phyloP scores from a whole-genome alignment of 768 basidiomycete genomes.

The Rhizopogon vulgaris region DNA sequence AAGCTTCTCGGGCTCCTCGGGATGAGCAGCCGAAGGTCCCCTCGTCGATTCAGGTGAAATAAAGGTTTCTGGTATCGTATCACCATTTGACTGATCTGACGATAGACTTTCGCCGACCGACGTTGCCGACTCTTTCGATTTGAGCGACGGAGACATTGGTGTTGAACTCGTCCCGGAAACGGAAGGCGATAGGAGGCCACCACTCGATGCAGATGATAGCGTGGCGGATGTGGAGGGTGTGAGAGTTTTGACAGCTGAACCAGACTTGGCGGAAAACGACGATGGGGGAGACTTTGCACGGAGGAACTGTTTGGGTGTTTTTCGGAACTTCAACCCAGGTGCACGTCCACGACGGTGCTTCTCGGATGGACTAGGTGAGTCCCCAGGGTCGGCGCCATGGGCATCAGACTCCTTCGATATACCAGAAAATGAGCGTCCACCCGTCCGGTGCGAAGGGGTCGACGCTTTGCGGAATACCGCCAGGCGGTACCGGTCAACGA shows the following conservation, averaged over 20 bases:
- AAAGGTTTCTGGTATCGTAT: conserved; percentile 22
- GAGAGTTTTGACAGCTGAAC: conserved; percentile 29
- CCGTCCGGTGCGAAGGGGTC: conserved; percentile 46
- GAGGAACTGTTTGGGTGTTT: conserved; percentile 67
- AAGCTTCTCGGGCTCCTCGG: conserved; percentile 48
- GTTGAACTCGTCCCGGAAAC: conserved; percentile 44
- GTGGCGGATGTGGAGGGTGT: conserved; percentile 37
- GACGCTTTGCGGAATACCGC: conserved; percentile 83
- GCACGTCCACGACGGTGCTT: conserved; percentile 65
- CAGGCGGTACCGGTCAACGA: conserved; percentile 81
- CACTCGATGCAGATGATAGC: conserved; percentile 33
- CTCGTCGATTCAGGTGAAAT: conserved; percentile 27
- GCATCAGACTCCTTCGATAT: conserved; percentile 50
- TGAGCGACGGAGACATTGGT: conserved; percentile 60
- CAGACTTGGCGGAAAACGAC: conserved; percentile 28
- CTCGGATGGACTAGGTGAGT: conserved; percentile 40
- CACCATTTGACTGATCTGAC: conserved; percentile 65
- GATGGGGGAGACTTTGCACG: conserved; percentile 59
- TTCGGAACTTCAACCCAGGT: conserved; percentile 65
- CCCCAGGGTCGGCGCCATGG: conserved; percentile 31
- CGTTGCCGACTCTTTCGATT: conserved; percentile 72
- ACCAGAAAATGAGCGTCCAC: conserved; percentile 48
- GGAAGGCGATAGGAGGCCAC: conserved; percentile 57
- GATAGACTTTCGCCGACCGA: conserved; percentile 72
- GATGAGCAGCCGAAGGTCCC: conserved; percentile 18